Evolutionary conservation across 768 basidiomycete genomes (phyloP), one percentile per base, ranked within the genome.

Genomic region (Epithele typhae): DNA sequence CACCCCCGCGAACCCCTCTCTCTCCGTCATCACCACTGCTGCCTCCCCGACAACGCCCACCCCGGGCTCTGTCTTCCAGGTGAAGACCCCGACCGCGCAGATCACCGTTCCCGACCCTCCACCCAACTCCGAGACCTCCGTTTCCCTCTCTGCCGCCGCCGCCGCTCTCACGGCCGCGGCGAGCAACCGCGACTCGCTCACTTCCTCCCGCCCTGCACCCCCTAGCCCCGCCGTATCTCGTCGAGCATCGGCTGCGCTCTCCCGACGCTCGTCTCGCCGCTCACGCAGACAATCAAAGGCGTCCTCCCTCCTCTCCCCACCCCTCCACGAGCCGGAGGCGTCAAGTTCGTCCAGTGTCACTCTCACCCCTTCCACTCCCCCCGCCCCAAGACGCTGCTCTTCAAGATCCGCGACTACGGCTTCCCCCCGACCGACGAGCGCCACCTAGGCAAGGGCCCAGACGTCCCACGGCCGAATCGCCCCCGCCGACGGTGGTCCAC

Each of bases 161-260:
- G 54, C 60, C 30, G 61, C 68, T 25, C 59, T 63, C 14, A 60
- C 65, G 17, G 65, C 61, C 37, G 58, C 65, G 15, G 58, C 40
- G 8, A 17, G 27, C 27, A 14, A 57, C 34, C 59, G 58, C 40
- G 52, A 57, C 34, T 69, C 63, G 40, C 75, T 69, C 51, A 68
- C 68, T 0, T 73, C 75, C 11, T 73, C 72, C 0, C 77, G 82
- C 4, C 81, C 79, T 25, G 82, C 82, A 0, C 82, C 82, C 0
- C 76, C 76, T 4, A 82, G 79, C 1, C 82, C 81, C 14, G 76
- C 70, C 0, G 46, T 70, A 4, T 79, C 78, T 0, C 73, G 78
- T 27, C 68, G 73, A 21, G 53, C 69, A 5, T 72, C 72, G 15
- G 58, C 57, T 49, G 67, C 47, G 43, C 64, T 39, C 53, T 67